Percentiles rank a stretch among this genome's conserved stretches.
Conservation (phyloP, 495 filamentous ascomycete species). For the Hyaloscypha hepaticicola region DNA sequence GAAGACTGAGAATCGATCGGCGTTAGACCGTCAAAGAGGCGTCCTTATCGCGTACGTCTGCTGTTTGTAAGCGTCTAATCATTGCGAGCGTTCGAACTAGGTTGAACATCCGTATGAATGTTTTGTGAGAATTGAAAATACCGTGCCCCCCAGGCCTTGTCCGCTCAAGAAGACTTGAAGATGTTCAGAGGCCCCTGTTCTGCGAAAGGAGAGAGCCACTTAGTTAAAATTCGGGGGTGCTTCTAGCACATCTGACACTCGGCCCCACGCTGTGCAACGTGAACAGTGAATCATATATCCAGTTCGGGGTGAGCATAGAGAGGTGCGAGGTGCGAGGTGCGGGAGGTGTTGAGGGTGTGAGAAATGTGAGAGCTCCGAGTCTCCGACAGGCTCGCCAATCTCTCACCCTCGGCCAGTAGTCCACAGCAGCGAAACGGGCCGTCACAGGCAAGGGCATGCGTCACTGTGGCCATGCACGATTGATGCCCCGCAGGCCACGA, state of each 20-base stretch:
- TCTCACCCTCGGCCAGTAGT: too few species aligned
- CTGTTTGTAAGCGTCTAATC: not conserved
- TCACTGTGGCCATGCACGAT: not conserved
- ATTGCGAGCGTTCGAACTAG: not conserved
- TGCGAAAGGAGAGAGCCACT: not conserved
- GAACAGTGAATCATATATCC: not conserved
- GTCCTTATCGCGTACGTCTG: not conserved
- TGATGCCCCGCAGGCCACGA: slow-evolving; percentile 2
- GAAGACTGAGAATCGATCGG: slow-evolving; percentile 1
- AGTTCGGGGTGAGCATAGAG: not conserved
- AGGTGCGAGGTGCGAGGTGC: too few species aligned
- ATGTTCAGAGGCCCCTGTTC: not conserved
- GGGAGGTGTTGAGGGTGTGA: too few species aligned
- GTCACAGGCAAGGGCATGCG: not conserved
- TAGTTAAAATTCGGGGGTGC: not conserved
- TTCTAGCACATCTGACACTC: not conserved
- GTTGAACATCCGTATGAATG: not conserved
- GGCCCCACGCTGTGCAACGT: not conserved
- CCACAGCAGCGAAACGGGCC: not conserved
- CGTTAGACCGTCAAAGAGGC: not conserved
- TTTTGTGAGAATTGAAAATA: not conserved
- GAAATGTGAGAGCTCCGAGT: too few species aligned
- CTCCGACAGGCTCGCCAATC: not conserved
- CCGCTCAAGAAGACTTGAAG: not conserved
- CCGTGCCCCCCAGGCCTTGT: not conserved